Base-by-base conservation (phyloP, 768 basidiomycete genomes). In the Lactarius hengduanensis region DNA sequence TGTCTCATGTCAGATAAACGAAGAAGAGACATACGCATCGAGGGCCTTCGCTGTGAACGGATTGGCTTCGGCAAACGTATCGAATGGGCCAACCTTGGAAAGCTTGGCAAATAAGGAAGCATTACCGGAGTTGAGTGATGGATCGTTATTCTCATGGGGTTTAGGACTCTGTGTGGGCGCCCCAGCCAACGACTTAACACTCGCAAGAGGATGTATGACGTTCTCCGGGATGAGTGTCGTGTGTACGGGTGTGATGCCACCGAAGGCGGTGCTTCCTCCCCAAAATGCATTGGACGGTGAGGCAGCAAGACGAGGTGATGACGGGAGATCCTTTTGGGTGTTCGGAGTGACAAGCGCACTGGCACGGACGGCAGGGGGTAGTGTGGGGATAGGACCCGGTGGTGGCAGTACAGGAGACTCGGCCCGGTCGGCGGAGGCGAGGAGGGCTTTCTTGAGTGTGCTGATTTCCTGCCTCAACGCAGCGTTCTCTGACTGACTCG, bases 41-140 rank as follows among this genome's bases (percentile, higher is more conserved):
- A 96, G 78, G 1, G 84, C 86, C 81, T 93, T 94, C 81, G 94
- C 83, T 5, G 90, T 94, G 77, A 94, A 94, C 10, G 88, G 86
- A 70, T 91, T 92, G 67, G 81, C 75, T 70, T 94, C 92, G 32
- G 88, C 80, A 77, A 91, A 94, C 18, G 85, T 81, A 63, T 94
- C 90, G 76, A 94, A 92, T 2, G 83, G 81, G 53, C 76, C 77
- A 55, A 75, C 67, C 55, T 71, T 74, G 69, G 78, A n/a, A 38
- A 55, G 41, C 64, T 73, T 65, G 71, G 72, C 71, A 72, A 76
- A 72, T 57, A 80, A 65, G 53, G 75, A 63, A 65, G 74, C 68
- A 65, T 78, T 74, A 32, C 73, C 71, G 28, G 69, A 75, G 71
- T 91, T 91, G 66, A 91, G 76, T 11, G 80, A 75, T 1, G 92